Evolutionary conservation across 495 filamentous ascomycete genomes (phyloP).

Genomic region (Lasiosphaeris hirsuta): DNA sequence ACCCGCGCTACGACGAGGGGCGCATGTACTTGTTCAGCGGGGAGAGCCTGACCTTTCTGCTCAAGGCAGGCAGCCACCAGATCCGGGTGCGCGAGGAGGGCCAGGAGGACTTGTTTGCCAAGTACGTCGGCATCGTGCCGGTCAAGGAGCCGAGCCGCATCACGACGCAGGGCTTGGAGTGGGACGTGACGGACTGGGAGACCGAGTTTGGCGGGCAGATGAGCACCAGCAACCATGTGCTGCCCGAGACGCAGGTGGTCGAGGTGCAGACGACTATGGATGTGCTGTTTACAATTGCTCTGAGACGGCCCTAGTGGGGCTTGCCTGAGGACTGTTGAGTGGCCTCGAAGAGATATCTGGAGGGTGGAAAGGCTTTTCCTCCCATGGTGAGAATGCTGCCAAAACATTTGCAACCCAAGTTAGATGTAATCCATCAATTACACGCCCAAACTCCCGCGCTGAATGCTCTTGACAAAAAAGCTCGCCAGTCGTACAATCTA

Average conservation of each 20-base stretch:
- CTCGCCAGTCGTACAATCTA: neutral
- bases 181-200: constrained; percentile 79
- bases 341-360: neutral
- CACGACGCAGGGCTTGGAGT: constrained; percentile 75
- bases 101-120: constrained; percentile 42
- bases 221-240: constrained; percentile 90
- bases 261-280: constrained; percentile 59
- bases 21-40: constrained; percentile 70
- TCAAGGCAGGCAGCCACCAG: constrained; percentile 62
- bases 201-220: constrained; percentile 80
- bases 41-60: constrained; percentile 75
- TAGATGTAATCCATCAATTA: constrained; percentile 4
- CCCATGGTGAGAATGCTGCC: neutral
- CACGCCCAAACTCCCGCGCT: constrained; percentile 26
- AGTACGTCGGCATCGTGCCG: constrained; percentile 82
- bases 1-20: constrained; percentile 41
- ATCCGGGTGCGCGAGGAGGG: constrained; percentile 57
- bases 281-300: constrained; percentile 83
- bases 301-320: constrained; percentile 33
- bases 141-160: constrained; percentile 69
- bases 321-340: neutral
- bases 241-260: constrained; percentile 48
- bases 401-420: neutral
- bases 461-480: neutral
- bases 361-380: neutral